These are phyloP conservation scores for Saxispiralis lemnorum DNA, from an alignment of 495 filamentous ascomycete species.

Conservation along the genomic window DNA sequence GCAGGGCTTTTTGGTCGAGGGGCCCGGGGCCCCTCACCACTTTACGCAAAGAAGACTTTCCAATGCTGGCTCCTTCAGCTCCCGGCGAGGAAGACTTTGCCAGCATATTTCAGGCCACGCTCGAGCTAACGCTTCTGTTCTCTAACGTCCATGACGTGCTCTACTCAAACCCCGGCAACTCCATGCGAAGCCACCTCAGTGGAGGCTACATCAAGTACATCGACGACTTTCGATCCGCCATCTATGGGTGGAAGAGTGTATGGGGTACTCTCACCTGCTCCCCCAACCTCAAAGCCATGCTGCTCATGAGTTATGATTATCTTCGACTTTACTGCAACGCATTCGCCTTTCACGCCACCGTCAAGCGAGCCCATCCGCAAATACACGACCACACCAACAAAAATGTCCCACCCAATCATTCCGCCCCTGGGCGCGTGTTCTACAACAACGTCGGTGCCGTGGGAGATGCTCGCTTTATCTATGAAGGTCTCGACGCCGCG, in stretches of 20 bases:
- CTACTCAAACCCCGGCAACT: slow-evolving; percentile 45
- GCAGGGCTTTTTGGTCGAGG: slow-evolving; percentile 47
- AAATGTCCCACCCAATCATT: not conserved
- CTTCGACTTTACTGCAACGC: slow-evolving; percentile 47
- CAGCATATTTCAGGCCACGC: slow-evolving; percentile 42
- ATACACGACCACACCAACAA: not conserved
- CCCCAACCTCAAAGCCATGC: slow-evolving; percentile 35
- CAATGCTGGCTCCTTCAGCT: slow-evolving; percentile 34
- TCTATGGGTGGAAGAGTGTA: slow-evolving; percentile 43
- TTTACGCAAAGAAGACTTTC: slow-evolving; percentile 42
- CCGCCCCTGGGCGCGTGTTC: slow-evolving; percentile 17
- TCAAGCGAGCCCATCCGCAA: slow-evolving; percentile 36
- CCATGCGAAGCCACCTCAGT: slow-evolving; percentile 46
- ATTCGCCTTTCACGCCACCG: slow-evolving; percentile 49
- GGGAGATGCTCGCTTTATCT: slow-evolving; percentile 25
- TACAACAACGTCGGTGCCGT: slow-evolving; percentile 24
- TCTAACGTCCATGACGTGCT: slow-evolving; percentile 49
- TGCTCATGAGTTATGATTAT: slow-evolving; percentile 47
- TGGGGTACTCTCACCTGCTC: slow-evolving; percentile 42
- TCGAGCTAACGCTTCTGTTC: slow-evolving; percentile 50
- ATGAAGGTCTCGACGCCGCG: slow-evolving; percentile 23
- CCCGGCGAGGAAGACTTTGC: slow-evolving; percentile 43
- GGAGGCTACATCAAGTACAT: slow-evolving; percentile 51
- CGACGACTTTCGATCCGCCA: slow-evolving; percentile 45
- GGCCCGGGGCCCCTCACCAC: slow-evolving; percentile 46